Conservation (phyloP, 2,329 filamentous ascomycete genomes). For the Fusarium palustre region DNA sequence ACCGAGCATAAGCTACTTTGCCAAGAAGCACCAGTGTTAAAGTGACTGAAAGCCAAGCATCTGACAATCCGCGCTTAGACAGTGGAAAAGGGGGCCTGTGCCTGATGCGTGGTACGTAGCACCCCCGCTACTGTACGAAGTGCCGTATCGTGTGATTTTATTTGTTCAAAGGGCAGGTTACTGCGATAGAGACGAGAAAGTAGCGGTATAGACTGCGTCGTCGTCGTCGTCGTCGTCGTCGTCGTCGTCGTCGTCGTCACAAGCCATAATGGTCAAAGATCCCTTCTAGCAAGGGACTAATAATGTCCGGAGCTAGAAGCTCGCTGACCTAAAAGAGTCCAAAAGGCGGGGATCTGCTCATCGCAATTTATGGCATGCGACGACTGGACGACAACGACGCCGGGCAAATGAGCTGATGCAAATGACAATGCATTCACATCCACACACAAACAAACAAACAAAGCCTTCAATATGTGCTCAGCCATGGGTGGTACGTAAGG, state of each 20-base stretch:
- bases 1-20: neutral
- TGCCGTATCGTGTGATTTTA: neutral
- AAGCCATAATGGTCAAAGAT: constrained; percentile 3
- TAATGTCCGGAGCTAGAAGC: neutral
- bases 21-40: constrained; percentile 7
- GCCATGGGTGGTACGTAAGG: constrained; percentile 22
- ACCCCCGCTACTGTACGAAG: constrained; percentile 16
- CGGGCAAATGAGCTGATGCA: constrained; percentile 19
- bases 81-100: constrained; percentile 21
- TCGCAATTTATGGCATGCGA: constrained; percentile 42
- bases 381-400: constrained; percentile 17
- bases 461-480: constrained; percentile 2
- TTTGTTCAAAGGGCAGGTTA: constrained; percentile 8
- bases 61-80: constrained; percentile 12
- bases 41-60: constrained; percentile 4
- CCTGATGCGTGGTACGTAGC: constrained; percentile 1
- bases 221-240: constrained; percentile 4
- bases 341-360: constrained; percentile 34
- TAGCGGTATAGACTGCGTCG: constrained; percentile 20
- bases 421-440: constrained; percentile 20
- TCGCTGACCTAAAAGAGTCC: constrained; percentile 17
- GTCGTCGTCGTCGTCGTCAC: too few relatives aligned
- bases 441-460: neutral
- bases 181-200: constrained; percentile 8
- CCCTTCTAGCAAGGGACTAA: neutral